These are phyloP conservation scores for Solanum piurae DNA, from an alignment of 257 asterid species.

Conservation along the genomic window DNA sequence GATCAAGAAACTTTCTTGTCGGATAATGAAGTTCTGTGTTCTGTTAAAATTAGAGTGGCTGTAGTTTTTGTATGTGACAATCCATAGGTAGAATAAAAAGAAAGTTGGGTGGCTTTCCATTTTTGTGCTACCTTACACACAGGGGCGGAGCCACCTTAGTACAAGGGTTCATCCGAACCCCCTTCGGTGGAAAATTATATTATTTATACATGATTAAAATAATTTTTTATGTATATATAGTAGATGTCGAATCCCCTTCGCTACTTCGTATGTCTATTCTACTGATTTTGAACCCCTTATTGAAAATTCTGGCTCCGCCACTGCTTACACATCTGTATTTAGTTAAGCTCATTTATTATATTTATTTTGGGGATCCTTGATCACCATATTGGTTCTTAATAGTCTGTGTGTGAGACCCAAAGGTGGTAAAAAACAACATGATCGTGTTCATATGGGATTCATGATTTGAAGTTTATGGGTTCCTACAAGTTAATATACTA, in stretches of 20 bases:
- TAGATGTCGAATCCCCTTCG: no score
- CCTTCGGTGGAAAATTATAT: no score
- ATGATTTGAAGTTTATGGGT: not conserved
- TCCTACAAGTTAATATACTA: not conserved
- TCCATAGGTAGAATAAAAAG: not conserved
- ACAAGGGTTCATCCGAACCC: no score
- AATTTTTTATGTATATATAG: no score
- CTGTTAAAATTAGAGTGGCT: not conserved
- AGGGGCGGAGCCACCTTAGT: no score
- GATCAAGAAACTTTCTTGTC: not conserved
- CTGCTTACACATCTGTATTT: not conserved
- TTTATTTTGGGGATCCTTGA: not conserved
- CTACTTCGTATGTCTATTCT: no score
- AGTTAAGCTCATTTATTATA: not conserved
- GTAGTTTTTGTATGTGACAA: not conserved
- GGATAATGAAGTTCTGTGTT: not conserved
- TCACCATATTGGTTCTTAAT: not conserved
- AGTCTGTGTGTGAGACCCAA: not conserved
- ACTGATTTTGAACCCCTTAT: no score
- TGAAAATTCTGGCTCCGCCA: no score
- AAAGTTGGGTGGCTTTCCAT: not conserved
- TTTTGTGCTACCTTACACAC: not conserved
- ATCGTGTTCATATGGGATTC: not conserved
- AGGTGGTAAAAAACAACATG: not conserved
- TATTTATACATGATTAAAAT: no score